Evolutionary conservation across 495 filamentous ascomycete species (phyloP).

Genomic region (Penicillium desertorum): DNA sequence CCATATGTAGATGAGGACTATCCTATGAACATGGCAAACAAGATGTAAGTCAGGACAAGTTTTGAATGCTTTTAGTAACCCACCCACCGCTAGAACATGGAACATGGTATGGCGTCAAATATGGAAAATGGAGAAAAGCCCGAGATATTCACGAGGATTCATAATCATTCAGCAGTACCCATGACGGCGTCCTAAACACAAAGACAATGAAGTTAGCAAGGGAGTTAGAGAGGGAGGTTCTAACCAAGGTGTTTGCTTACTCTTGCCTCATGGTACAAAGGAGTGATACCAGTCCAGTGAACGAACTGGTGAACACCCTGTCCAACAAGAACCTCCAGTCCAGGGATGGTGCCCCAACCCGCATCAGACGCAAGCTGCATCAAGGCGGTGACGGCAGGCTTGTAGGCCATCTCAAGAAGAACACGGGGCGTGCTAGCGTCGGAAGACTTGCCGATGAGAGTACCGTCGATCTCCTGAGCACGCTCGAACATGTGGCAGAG

Average conservation of each 20-base stretch:
- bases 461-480: constrained; percentile 41
- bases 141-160: constrained; percentile 16
- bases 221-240: not conserved
- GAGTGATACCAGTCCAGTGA: constrained; percentile 75
- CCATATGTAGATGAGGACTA: not conserved
- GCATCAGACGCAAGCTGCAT: constrained; percentile 79
- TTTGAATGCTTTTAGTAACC: constrained; percentile 1
- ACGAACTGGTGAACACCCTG: constrained; percentile 84
- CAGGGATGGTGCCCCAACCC: constrained; percentile 85
- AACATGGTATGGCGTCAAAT: constrained; percentile 4
- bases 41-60: not conserved
- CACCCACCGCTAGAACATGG: constrained; percentile 4
- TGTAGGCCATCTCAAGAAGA: constrained; percentile 96
- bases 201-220: constrained; percentile 9
- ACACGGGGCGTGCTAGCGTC: constrained; percentile 49
- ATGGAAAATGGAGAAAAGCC: not conserved
- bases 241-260: constrained; percentile 24
- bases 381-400: constrained; percentile 74
- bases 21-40: not conserved
- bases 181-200: constrained; percentile 29
- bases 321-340: constrained; percentile 84
- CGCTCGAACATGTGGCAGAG: constrained; percentile 63
- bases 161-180: constrained; percentile 15
- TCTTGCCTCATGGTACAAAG: constrained; percentile 64
- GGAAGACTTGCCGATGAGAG: constrained; percentile 27